Evolutionary conservation across 2,329 filamentous ascomycete genomes (phyloP).

Genomic region (Pestalotiopsis sp.): DNA sequence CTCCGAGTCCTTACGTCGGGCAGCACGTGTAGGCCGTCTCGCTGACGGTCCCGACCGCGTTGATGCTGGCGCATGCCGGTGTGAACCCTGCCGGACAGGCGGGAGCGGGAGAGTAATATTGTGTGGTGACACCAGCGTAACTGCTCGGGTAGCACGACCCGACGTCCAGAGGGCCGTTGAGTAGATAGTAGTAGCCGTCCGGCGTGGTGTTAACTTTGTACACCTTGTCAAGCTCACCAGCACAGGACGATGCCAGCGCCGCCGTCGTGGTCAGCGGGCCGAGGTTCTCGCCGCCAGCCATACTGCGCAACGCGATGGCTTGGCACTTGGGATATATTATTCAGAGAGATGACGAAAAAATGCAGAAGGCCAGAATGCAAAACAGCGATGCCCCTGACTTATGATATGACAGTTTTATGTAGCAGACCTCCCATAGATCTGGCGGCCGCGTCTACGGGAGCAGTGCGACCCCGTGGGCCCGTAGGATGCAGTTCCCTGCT

Average conservation of each 20-base stretch:
- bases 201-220: background rate
- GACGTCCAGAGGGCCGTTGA: conserved; percentile 18
- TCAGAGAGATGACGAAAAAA: background rate
- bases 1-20: conserved; percentile 18
- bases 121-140: conserved; percentile 14
- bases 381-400: background rate
- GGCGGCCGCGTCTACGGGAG: background rate
- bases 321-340: background rate
- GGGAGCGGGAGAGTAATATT: conserved; percentile 21
- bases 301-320: background rate
- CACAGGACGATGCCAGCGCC: background rate
- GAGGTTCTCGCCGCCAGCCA: background rate
- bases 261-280: background rate
- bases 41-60: background rate
- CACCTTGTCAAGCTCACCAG: background rate
- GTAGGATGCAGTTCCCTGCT: background rate
- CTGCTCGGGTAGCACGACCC: conserved; percentile 22
- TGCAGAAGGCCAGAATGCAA: background rate
- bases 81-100: conserved; percentile 22
- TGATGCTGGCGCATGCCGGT: conserved; percentile 17
- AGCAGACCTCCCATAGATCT: background rate
- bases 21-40: conserved; percentile 23
- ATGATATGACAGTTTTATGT: background rate
- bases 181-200: conserved; percentile 15
- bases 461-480: background rate